Percentiles rank a stretch among this genome's conserved stretches.
Conservation (phyloP, 2,329 filamentous ascomycete species). For the Calonectria pteridis region DNA sequence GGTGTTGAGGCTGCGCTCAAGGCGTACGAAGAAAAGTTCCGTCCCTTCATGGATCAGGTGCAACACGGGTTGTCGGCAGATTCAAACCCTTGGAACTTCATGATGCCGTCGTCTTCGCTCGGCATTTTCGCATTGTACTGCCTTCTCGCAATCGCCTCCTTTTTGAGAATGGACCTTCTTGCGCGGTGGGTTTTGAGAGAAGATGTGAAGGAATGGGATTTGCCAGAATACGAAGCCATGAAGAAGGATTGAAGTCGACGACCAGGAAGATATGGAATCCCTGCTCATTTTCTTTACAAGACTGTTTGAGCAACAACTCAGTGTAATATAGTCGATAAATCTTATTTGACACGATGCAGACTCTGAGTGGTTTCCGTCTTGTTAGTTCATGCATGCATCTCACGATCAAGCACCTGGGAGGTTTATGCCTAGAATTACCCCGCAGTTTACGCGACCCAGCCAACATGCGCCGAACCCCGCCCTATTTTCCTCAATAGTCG, state of each 20-base stretch:
- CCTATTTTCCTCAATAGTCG: neutral
- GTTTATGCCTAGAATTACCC: neutral
- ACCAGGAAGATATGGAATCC: neutral
- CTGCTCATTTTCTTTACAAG: neutral
- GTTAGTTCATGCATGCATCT: neutral
- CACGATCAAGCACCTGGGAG: neutral
- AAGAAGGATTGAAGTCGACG: neutral
- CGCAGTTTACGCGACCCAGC: neutral
- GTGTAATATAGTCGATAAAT: neutral
- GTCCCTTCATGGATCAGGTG: conserved; percentile 22
- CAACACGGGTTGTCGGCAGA: conserved; percentile 11
- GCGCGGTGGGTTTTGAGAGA: conserved; percentile 14
- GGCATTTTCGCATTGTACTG: conserved; percentile 1
- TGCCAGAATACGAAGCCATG: conserved; percentile 19
- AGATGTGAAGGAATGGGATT: conserved; percentile 12
- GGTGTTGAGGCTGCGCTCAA: neutral
- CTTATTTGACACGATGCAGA: neutral
- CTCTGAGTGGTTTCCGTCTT: neutral
- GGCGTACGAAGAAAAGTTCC: conserved; percentile 18
- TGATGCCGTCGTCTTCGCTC: conserved; percentile 8
- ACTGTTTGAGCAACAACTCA: neutral
- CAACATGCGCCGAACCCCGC: neutral
- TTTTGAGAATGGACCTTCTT: conserved; percentile 9
- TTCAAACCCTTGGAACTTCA: conserved; percentile 4
- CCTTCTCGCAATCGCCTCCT: conserved; percentile 1